These are phyloP conservation scores for Peronospora farinosa DNA, from an alignment of 352 stramenopile species.

Conservation along the genomic window DNA sequence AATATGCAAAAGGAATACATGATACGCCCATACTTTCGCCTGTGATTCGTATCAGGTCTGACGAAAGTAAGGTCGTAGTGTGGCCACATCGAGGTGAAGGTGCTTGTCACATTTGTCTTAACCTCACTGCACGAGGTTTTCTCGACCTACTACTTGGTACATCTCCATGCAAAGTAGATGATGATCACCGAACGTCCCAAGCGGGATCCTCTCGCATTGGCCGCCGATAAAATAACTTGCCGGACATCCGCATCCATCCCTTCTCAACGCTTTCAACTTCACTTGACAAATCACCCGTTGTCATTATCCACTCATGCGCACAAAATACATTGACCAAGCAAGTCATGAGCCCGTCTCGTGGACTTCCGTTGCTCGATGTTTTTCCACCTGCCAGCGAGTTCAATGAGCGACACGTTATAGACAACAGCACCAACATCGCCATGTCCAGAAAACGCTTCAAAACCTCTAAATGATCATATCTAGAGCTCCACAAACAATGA, in stretches of 20 bases:
- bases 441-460: conserved; percentile 33
- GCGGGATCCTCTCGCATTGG: conserved; percentile 59
- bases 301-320: conserved; percentile 15
- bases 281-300: neutral
- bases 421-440: conserved; percentile 39
- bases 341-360: conserved; percentile 63
- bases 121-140: no score
- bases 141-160: no score
- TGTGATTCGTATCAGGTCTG: no score
- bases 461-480: conserved; percentile 33
- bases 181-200: conserved; percentile 63
- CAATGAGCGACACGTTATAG: conserved; percentile 19
- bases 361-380: conserved; percentile 38
- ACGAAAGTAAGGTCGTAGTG: no score
- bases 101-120: no score
- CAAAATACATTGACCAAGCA: conserved; percentile 35
- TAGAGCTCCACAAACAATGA: conserved; percentile 28
- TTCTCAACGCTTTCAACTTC: neutral
- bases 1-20: no score
- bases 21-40: no score
- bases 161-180: no score
- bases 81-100: no score
- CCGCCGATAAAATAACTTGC: conserved; percentile 57
- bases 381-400: conserved; percentile 51
- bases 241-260: no score